Percentiles rank a stretch among this genome's conserved stretches.
phyloP scores from a whole-genome alignment of 345 rosid genomes.

The Lepidium africanum region DNA sequence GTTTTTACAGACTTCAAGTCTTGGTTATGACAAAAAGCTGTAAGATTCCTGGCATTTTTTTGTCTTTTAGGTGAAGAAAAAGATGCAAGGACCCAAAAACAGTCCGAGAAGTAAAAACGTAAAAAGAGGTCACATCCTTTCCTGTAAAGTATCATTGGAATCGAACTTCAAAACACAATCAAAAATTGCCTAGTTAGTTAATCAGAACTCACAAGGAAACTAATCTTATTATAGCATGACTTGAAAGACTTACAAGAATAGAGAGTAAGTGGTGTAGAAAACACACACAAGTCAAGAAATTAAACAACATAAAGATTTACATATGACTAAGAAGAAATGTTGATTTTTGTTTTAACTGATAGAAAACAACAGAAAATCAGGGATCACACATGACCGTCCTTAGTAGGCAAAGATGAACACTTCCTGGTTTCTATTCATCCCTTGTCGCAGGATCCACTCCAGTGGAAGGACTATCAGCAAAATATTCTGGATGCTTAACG shows the following conservation, averaged over 20 bases:
- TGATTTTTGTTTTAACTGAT: conserved; percentile 6
- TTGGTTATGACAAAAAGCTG: background rate
- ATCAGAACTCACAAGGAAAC: background rate
- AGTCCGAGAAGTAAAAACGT: background rate
- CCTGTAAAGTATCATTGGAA: too few relatives aligned
- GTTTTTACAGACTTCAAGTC: background rate
- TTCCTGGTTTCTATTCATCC: conserved; percentile 36
- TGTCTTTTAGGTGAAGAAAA: background rate
- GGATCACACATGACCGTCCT: background rate
- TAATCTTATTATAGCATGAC: background rate
- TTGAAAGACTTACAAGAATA: background rate
- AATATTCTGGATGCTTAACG: conserved; percentile 89
- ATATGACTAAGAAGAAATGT: background rate
- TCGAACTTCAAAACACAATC: background rate
- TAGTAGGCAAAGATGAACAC: background rate
- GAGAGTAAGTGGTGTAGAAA: background rate
- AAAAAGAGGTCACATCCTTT: background rate
- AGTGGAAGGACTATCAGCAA: conserved; percentile 69
- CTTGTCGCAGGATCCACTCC: conserved; percentile 63
- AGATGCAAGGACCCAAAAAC: background rate
- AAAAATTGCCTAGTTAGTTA: background rate
- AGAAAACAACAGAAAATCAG: background rate
- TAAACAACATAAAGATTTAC: conserved; percentile 13
- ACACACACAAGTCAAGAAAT: background rate
- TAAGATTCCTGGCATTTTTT: background rate